Evolutionary conservation across 257 asterid species (phyloP), one percentile per base, ranked within the genome.

Genomic region (Solanum bukasovii): DNA sequence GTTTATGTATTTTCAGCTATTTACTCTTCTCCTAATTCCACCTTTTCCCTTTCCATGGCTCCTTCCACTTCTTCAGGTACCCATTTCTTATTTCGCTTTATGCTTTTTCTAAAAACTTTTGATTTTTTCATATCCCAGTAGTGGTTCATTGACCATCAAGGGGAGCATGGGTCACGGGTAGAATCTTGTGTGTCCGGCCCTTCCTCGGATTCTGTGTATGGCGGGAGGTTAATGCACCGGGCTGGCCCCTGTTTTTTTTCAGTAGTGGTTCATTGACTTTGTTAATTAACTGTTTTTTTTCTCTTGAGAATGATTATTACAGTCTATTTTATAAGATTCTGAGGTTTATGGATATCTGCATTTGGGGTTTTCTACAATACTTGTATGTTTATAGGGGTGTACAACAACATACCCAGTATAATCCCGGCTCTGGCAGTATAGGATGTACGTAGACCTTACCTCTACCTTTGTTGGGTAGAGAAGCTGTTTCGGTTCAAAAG

Each of bases 1-100:
- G 90, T 95, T 34, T 97, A 97, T 84, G 98, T 97, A 12, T 93
- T 97, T 87, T 96, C 99, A 73, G 98, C 98, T 13, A 92, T 97
- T 88, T 97, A 95, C 91, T 89, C 93, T 90, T 70, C 93, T 31
- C 89, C 95, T n/a, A 87, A 88, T 82, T 89, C 93, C 81, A 84
- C 92, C 78, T 89, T 94, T 42, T 89, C 90, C 63, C 89, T 90
- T 87, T 77, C 92, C 84, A 82, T 92, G 89, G 72, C 88, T 84
- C 90, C 94, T 89, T 86, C 91, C 86, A 78, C 87, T 34, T 90
- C 67, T 83, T 46, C 90, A 88, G 88, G 89, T 63, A 33, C 49
- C 86, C 52, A 10, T 74, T 34, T 35, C 46, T 37, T 3, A 75
- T 38, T 75, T 75, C 11, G 4, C 23, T 23, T 37, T 38, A 12